Conservation (phyloP, 768 basidiomycete species). For the Amanita thiersii region DNA sequence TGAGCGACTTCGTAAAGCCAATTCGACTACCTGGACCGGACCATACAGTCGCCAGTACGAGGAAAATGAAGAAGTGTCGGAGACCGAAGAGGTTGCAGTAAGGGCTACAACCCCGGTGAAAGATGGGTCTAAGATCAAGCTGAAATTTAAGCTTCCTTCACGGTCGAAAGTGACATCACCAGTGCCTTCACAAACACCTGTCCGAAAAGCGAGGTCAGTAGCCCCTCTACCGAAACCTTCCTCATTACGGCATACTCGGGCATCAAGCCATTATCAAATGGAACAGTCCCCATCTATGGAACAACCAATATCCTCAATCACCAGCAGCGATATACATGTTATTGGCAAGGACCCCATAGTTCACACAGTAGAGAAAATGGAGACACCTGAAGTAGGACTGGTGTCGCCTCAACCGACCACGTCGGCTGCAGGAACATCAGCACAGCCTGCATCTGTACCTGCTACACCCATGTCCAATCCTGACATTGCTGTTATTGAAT, state of each 20-base stretch:
- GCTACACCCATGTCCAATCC: conserved; percentile 21
- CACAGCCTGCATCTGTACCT: conserved; percentile 1
- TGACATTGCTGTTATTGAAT: conserved; percentile 17
- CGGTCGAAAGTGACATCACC: conserved; percentile 3
- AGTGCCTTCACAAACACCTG: conserved; percentile 13
- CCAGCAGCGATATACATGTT: neutral
- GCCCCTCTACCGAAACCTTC: conserved; percentile 13
- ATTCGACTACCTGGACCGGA: neutral
- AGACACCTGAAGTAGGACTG: neutral
- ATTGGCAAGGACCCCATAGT: neutral
- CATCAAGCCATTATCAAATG: conserved; percentile 4
- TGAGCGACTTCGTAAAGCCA: conserved; percentile 30
- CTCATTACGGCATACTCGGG: conserved; percentile 2
- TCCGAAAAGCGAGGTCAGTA: conserved; percentile 18
- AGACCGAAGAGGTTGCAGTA: neutral
- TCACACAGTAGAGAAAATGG: neutral
- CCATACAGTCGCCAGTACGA: conserved; percentile 4
- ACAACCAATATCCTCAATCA: neutral
- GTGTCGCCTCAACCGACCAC: conserved; percentile 1
- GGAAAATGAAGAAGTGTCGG: conserved; percentile 5
- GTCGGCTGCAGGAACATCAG: conserved; percentile 1
- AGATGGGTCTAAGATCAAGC: conserved; percentile 2
- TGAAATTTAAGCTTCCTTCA: conserved; percentile 6
- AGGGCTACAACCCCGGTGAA: too few species aligned
- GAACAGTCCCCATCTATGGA: neutral